phyloP scores from a whole-genome alignment of 139 green algal species.

The Coelastrella sp. region DNA sequence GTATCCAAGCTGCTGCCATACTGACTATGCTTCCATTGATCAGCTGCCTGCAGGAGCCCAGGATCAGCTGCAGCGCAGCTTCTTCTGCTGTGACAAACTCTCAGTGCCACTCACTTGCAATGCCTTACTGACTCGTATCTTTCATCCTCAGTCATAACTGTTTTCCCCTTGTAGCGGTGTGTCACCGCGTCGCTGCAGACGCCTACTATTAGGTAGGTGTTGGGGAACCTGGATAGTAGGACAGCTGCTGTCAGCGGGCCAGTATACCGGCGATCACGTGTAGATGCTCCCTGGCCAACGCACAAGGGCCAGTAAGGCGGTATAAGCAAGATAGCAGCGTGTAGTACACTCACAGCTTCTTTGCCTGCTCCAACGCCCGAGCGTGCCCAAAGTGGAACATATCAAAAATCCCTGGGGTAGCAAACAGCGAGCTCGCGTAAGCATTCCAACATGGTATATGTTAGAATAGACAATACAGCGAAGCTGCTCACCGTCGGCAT shows the following conservation, averaged over 20 bases:
- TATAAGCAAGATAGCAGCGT: not conserved
- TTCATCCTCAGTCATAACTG: slow-evolving; percentile 90
- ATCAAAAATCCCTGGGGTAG: slow-evolving; percentile 85
- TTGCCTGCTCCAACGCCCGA: slow-evolving; percentile 91
- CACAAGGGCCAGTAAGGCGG: no score
- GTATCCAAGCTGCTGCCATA: no score
- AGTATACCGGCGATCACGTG: no score
- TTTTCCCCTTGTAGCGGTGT: slow-evolving; percentile 91
- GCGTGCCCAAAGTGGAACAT: slow-evolving; percentile 94
- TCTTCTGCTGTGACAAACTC: not conserved
- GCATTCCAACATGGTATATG: not conserved
- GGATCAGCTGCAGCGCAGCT: no score
- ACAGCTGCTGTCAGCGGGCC: not conserved
- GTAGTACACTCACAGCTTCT: slow-evolving; percentile 78
- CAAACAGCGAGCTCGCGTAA: not conserved
- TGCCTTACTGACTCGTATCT: slow-evolving; percentile 89
- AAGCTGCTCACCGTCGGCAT: slow-evolving; percentile 78
- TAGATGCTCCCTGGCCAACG: no score
- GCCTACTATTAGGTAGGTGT: slow-evolving; percentile 85
- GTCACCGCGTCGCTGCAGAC: slow-evolving; percentile 88
- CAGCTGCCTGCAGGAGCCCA: no score
- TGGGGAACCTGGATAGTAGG: slow-evolving; percentile 77
- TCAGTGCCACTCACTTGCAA: slow-evolving; percentile 70
- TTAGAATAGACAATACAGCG: not conserved
- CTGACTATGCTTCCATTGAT: no score